Evolutionary conservation across 495 filamentous ascomycete species (phyloP).

Genomic region (Massariosphaeria phaeospora): DNA sequence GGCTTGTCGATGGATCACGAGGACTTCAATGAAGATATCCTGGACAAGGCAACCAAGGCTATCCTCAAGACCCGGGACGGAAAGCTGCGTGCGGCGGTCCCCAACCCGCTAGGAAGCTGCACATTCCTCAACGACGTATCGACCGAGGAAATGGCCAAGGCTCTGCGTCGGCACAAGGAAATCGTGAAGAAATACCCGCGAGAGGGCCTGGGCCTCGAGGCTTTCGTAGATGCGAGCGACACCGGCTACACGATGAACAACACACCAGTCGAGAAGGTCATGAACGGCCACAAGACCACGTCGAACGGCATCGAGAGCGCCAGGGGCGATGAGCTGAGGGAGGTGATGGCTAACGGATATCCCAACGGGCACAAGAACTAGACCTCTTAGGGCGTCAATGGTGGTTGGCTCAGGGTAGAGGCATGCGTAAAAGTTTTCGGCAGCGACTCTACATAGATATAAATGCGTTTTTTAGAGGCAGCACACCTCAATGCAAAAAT

Average conservation of each 20-base stretch:
- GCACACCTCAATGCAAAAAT: not conserved
- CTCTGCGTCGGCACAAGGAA: conserved; percentile 52
- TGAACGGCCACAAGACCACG: conserved; percentile 24
- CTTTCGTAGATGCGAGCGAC: conserved; percentile 58
- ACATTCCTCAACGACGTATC: conserved; percentile 55
- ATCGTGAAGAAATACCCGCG: conserved; percentile 52
- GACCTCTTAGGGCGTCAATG: not conserved
- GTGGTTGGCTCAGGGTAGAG: not conserved
- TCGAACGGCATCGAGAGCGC: too few relatives aligned
- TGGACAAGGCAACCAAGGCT: conserved; percentile 56
- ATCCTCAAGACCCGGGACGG: conserved; percentile 62
- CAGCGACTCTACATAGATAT: too few relatives aligned
- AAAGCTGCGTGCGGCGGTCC: conserved; percentile 52
- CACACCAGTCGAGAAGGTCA: conserved; percentile 37
- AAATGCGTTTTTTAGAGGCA: too few relatives aligned
- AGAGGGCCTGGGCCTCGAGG: conserved; percentile 54
- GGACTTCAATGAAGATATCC: conserved; percentile 53
- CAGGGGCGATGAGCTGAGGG: conserved; percentile 32
- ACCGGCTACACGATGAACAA: conserved; percentile 53
- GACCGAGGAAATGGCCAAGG: conserved; percentile 47
- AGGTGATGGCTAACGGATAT: conserved; percentile 16
- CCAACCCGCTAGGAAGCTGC: conserved; percentile 52
- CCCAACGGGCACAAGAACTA: conserved; percentile 13
- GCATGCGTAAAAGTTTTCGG: too few relatives aligned
- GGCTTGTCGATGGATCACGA: conserved; percentile 60